Conservation (phyloP, 176 grass and related monocot genomes). For the Musa beccarii region DNA sequence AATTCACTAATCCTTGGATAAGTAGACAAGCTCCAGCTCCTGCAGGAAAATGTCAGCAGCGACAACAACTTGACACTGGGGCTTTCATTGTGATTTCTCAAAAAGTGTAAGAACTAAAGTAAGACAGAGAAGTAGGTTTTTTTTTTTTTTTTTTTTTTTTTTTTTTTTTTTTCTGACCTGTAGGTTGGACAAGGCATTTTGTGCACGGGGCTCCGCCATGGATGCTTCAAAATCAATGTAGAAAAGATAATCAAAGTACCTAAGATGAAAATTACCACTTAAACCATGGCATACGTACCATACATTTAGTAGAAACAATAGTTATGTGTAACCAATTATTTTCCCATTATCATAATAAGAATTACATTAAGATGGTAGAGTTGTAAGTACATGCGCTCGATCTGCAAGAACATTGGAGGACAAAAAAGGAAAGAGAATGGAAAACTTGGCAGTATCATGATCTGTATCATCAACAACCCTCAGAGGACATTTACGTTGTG, state of each 20-base stretch:
- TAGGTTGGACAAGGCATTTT: conserved; percentile 49
- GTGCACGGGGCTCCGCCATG: conserved; percentile 37
- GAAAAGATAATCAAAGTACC: conserved; percentile 64
- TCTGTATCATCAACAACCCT: conserved; percentile 37
- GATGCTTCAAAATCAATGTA: conserved; percentile 59
- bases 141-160: not conserved
- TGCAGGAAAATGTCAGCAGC: too few relatives aligned
- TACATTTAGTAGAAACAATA: too few relatives aligned
- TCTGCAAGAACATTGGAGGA: too few relatives aligned
- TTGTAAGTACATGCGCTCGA: too few relatives aligned
- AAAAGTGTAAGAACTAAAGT: not conserved
- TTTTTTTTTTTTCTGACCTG: conserved; percentile 21
- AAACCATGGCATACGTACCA: not conserved
- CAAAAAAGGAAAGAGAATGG: too few relatives aligned
- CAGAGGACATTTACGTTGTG: conserved; percentile 36
- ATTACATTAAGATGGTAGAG: too few relatives aligned
- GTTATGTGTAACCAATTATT: too few relatives aligned
- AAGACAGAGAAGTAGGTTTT: not conserved
- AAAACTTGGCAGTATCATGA: conserved; percentile 27
- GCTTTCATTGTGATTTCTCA: not conserved
- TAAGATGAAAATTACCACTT: conserved; percentile 12
- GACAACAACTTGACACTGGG: not conserved
- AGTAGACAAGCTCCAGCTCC: too few relatives aligned
- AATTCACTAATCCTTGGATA: too few relatives aligned
- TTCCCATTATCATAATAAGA: too few relatives aligned